Evolutionary conservation across 139 green algal genomes (phyloP).

Genomic region (Chara braunii): DNA sequence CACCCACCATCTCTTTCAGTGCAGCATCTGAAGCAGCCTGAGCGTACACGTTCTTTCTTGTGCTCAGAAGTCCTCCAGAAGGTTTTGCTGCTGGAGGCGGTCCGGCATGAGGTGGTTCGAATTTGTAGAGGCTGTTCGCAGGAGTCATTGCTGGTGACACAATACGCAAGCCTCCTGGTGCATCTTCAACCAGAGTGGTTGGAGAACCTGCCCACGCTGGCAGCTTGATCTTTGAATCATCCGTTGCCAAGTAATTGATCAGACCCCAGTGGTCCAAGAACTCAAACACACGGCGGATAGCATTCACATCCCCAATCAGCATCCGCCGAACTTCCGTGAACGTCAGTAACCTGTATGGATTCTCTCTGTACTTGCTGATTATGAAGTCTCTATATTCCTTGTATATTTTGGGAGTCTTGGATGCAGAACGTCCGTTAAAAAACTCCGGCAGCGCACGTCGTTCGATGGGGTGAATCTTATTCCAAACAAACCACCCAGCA

Average conservation of each 20-base stretch:
- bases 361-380: slow-evolving; percentile 60
- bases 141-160: slow-evolving; percentile 8
- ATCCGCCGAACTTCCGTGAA: slow-evolving; percentile 52
- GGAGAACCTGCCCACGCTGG: slow-evolving; percentile 1
- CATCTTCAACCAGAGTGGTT: slow-evolving; percentile 15
- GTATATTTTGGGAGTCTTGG: slow-evolving; percentile 51
- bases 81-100: neutral
- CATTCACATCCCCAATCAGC: slow-evolving; percentile 55
- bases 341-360: slow-evolving; percentile 47
- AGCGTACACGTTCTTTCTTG: slow-evolving; percentile 7
- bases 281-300: slow-evolving; percentile 57
- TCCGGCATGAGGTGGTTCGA: neutral
- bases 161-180: slow-evolving; percentile 10
- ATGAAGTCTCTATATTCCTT: slow-evolving; percentile 60
- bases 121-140: neutral
- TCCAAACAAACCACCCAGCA: slow-evolving; percentile 67
- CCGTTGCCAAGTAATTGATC: slow-evolving; percentile 66
- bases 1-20: neutral
- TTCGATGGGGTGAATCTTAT: slow-evolving; percentile 57
- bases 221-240: neutral
- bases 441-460: slow-evolving; percentile 55
- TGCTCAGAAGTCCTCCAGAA: slow-evolving; percentile 4
- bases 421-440: slow-evolving; percentile 44
- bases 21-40: slow-evolving; percentile 2
- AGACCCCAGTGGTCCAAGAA: slow-evolving; percentile 78